Conservation (phyloP, 2,329 filamentous ascomycete genomes). For the Dendrostoma leiphaemia region DNA sequence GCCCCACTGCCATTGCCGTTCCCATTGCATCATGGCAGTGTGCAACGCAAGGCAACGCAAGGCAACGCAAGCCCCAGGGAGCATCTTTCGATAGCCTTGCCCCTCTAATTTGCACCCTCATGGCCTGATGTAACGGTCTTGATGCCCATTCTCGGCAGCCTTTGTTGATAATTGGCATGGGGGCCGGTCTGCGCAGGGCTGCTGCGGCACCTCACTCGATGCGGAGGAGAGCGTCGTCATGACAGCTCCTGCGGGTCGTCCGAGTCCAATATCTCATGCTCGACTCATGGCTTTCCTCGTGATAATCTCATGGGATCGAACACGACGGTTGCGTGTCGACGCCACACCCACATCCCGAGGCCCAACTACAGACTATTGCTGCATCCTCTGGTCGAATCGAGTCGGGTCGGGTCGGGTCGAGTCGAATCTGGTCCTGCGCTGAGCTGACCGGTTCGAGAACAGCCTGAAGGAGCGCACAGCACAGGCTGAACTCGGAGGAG, state of each 20-base stretch:
- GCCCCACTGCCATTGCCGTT: too few relatives aligned
- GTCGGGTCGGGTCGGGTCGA: too few relatives aligned
- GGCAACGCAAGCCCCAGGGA: neutral
- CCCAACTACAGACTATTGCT: too few relatives aligned
- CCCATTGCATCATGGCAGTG: too few relatives aligned
- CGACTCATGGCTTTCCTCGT: too few relatives aligned
- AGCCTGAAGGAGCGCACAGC: neutral
- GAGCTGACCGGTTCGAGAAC: neutral
- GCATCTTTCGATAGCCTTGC: neutral
- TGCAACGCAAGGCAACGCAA: neutral
- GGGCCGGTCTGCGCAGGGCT: neutral
- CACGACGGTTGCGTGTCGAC: neutral
- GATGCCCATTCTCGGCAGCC: neutral
- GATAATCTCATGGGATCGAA: neutral
- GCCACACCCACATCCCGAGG: neutral
- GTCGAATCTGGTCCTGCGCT: too few relatives aligned
- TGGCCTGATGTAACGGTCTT: neutral
- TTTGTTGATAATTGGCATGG: neutral
- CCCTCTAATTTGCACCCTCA: constrained; percentile 5
- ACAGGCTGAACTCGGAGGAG: neutral
- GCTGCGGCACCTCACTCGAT: too few relatives aligned
- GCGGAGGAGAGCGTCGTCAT: neutral
- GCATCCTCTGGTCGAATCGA: too few relatives aligned
- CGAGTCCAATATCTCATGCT: neutral
- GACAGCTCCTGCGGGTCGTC: neutral